A percentile compares a stretch with the other conserved stretches of the same genome.
Conservation (phyloP, 768 basidiomycete genomes). For the Pulveroboletus sp. region DNA sequence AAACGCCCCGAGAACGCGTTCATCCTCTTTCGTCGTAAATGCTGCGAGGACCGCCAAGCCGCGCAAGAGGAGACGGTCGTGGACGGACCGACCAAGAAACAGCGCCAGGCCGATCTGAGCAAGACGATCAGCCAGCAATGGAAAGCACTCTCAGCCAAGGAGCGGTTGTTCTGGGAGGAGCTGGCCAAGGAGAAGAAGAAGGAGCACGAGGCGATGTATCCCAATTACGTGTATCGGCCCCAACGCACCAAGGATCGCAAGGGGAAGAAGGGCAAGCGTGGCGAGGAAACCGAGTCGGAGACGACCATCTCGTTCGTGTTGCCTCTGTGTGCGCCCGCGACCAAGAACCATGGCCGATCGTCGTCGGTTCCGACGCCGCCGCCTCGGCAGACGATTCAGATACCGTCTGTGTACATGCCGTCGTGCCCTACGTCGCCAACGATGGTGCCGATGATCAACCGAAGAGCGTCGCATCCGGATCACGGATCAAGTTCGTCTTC, state of each 20-base stretch:
- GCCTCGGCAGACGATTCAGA: conserved; percentile 63
- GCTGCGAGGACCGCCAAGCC: conserved; percentile 66
- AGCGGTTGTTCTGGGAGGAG: conserved; percentile 71
- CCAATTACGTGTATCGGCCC: conserved; percentile 76
- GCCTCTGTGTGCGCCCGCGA: conserved; percentile 37
- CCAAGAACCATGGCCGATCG: conserved; percentile 44
- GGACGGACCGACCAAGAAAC: conserved; percentile 56
- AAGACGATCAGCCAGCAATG: conserved; percentile 82
- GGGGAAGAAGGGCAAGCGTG: conserved; percentile 40
- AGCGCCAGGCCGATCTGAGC: conserved; percentile 73
- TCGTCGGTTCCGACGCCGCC: conserved; percentile 61
- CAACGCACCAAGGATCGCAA: conserved; percentile 52
- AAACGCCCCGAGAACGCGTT: conserved; percentile 83
- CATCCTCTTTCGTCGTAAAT: conserved; percentile 78
- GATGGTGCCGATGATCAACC: conserved; percentile 51
- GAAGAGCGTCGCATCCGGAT: conserved; percentile 52
- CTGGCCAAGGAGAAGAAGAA: conserved; percentile 76
- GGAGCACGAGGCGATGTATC: conserved; percentile 72
- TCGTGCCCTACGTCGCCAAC: conserved; percentile 65
- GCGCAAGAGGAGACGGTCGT: conserved; percentile 45
- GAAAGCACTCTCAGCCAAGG: conserved; percentile 63
- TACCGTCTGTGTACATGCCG: conserved; percentile 61
- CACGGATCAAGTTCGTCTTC: conserved; percentile 41
- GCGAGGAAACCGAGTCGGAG: conserved; percentile 46
- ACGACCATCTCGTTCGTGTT: conserved; percentile 47